These are phyloP conservation scores for Kickxella alabastrina DNA, from an alignment of 192 early-diverging fungal species.

Conservation along the genomic window DNA sequence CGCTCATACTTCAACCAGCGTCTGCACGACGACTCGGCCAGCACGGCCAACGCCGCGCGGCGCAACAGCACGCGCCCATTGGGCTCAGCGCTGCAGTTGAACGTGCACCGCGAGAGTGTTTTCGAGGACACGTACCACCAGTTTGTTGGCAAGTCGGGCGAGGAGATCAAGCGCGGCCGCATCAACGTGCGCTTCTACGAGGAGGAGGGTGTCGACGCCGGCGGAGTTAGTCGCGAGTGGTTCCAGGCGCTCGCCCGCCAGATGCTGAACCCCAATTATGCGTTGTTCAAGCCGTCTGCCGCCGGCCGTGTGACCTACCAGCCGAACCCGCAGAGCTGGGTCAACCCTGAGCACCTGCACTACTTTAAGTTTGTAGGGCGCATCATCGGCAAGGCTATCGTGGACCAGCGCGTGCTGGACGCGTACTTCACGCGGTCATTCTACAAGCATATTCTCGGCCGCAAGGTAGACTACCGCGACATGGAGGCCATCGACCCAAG, in stretches of 20 bases:
- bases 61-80: conserved; percentile 45
- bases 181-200: conserved; percentile 90
- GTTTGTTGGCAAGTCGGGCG: conserved; percentile 82
- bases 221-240: conserved; percentile 97
- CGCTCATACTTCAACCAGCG: conserved; percentile 96
- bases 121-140: conserved; percentile 98
- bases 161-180: conserved; percentile 92
- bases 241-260: conserved; percentile 94
- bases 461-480: conserved; percentile 92
- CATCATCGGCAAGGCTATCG: conserved; percentile 99
- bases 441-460: conserved; percentile 95
- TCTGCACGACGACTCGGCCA: conserved; percentile 71
- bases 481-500: conserved; percentile 97
- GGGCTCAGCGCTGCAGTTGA: conserved; percentile 69
- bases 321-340: conserved; percentile 88
- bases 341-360: conserved; percentile 89
- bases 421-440: conserved; percentile 98
- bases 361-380: conserved; percentile 99
- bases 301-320: conserved; percentile 96
- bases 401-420: conserved; percentile 90
- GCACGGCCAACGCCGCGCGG: conserved; percentile 19
- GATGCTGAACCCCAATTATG: conserved; percentile 98
- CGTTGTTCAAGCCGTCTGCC: conserved; percentile 95
- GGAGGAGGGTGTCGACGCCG: conserved; percentile 97
- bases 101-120: conserved; percentile 87